These are phyloP conservation scores for Aegle marmelos DNA, from an alignment of 345 rosid species.

Conservation along the genomic window DNA sequence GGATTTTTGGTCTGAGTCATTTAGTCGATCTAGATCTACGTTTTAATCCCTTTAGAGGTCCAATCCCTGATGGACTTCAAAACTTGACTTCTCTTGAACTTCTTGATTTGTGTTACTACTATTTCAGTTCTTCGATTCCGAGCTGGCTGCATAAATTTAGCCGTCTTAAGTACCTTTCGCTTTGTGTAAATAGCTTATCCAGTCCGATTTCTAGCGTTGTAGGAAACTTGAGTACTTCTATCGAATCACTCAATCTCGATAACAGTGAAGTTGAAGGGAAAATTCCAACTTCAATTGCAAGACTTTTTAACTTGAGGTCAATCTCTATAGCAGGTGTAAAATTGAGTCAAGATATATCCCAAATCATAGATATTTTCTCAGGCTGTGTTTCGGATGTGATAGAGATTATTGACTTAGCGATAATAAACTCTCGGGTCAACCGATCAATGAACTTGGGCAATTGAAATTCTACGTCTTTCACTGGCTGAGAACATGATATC, in stretches of 20 bases:
- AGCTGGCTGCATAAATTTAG: conserved; percentile 5
- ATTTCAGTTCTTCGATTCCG: not conserved
- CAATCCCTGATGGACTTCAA: not conserved
- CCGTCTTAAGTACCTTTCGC: conserved; percentile 2
- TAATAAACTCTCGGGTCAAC: not conserved
- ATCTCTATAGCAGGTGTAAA: not conserved
- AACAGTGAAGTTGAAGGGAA: not conserved
- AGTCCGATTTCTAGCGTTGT: conserved; percentile 6
- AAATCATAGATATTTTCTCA: not conserved
- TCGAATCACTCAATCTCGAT: not conserved
- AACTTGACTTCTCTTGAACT: conserved; percentile 10
- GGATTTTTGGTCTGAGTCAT: not conserved
- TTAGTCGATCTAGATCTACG: not conserved
- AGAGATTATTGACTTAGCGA: not conserved
- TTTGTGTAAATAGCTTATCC: not conserved
- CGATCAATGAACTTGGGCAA: not conserved
- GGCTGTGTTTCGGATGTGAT: not conserved
- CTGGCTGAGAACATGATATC: rapidly evolving
- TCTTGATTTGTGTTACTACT: not conserved
- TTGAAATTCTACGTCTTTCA: not conserved
- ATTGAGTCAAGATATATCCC: not conserved
- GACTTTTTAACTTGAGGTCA: conserved; percentile 16
- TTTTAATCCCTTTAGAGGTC: not conserved
- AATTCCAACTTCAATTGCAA: not conserved
- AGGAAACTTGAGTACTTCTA: conserved; percentile 12